Evolutionary conservation across 306 rosid genomes (phyloP), one percentile per base, ranked within the genome.

Genomic region (Biancaea sappan): DNA sequence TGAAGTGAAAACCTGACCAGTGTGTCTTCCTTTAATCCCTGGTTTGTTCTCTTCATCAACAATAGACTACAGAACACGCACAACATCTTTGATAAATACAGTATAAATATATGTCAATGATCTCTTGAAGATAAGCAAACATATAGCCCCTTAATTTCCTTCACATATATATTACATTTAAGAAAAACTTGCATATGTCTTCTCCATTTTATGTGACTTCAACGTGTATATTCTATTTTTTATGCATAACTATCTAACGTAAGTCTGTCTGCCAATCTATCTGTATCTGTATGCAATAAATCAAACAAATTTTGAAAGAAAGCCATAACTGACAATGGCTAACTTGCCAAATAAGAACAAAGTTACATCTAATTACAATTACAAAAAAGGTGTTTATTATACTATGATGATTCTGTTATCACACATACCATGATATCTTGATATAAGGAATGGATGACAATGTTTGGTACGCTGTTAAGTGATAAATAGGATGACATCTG

Each of bases 11-110:
- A 37, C 61, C 72, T 84, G 87, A 80, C 67, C 80, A 22, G 71
- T 22, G 16, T 79, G 80, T 77, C 84, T 93, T 73, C 88, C 91
- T 79, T 87, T 91, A 68, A 75, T 59, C 32, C 57, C 67, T 50
- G 87, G 72, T 79, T 83, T 86, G 74, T 50, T 81, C 75, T 81
- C 88, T 70, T 82, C 88, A 46, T 84, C 79, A 47, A 15, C 53
- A 21, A 80, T 58, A 59, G 69, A 85, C 98, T 93, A 76, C 71
- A 82, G 38, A 71, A 65, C 69, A 78, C 73, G 62, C 28, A 70
- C 47, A 76, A 66, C 25, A 64, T 61, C 63, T 37, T 70, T 68
- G 52, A 62, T 78, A 41, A 62, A 41, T n/a, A 59, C 43, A 69
- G 28, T 46, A 51, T 61, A 44, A 77, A 69, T 72, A 60, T 43